Base-by-base conservation (phyloP, 2,329 filamentous ascomycete species). In the Grosmannia huntii region DNA sequence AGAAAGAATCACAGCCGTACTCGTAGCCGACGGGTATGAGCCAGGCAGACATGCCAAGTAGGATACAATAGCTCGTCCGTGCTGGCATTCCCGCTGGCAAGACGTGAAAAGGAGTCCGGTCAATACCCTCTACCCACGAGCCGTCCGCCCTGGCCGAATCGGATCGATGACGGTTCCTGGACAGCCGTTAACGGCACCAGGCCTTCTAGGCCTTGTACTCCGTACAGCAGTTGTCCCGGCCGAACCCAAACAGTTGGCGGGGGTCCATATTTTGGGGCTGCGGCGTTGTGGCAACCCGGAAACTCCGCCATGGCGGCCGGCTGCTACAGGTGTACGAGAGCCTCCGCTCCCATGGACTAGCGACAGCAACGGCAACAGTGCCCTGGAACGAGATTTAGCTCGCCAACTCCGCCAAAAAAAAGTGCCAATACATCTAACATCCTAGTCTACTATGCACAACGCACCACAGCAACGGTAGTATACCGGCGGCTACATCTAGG, bases 141-240 rank as follows among this genome's bases (percentile, higher is more conserved):
- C 67, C 65, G 64, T n/a, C n/a, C n/a, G n/a, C n/a, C n/a, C n/a
- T n/a, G n/a, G 83, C 75, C 82, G 76, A 10, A 75, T 70, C 0
- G 83, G 84, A 62, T 86, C 80, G 66, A 77, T 73, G 60, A 86
- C 68, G 1, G 77, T 82, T 59, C 85, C 66, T 5, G 76, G 73
- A 0, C 73, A 65, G 1, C 73, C n/a, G n/a, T n/a, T n/a, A n/a
- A n/a, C n/a, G 64, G 49, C 82, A 81, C 82, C 82, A 85, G 64
- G 64, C 80, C 74, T 0, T 70, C 57, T 1, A 68, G 65, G 23
- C 50, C 55, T 5, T 44, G 63, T 0, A n/a, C n/a, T n/a, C n/a
- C n/a, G n/a, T n/a, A 65, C 69, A 0, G 69, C 71, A 58, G 71
- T 76, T 23, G 82, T 84, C 44, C 83, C 83, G 0, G 82, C 80